These are phyloP conservation scores for carrot (Daucus carota) DNA, from an alignment of 129 eudicot genomes.

Conservation along the genomic window DH1_v3.0 NC_030383.2:10705001-10705500, in stretches of 20 bases:
- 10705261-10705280: slow-evolving; percentile 17
- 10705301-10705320: slow-evolving; percentile 17
- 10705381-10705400: not conserved
- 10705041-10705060: too few relatives aligned
- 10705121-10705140: not conserved
- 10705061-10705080: too few relatives aligned
- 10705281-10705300: slow-evolving; percentile 22
- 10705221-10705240: slow-evolving; percentile 18
- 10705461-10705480: not conserved
- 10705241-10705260: slow-evolving; percentile 16
- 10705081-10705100: too few relatives aligned
- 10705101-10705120: not conserved
- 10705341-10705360: not conserved
- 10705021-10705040: too few relatives aligned
- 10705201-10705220: slow-evolving; percentile 18
- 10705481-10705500: not conserved
- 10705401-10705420: not conserved
- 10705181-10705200: slow-evolving; percentile 14
- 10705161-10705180: slow-evolving; percentile 18
- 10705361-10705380: not conserved
- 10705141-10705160: slow-evolving; percentile 14
- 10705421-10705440: not conserved
- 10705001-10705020: too few relatives aligned
- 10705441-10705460: not conserved
- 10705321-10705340: slow-evolving; percentile 18